Evolutionary conservation across 306 rosid genomes (phyloP).

Genomic region (Gillenia trifoliata): DNA sequence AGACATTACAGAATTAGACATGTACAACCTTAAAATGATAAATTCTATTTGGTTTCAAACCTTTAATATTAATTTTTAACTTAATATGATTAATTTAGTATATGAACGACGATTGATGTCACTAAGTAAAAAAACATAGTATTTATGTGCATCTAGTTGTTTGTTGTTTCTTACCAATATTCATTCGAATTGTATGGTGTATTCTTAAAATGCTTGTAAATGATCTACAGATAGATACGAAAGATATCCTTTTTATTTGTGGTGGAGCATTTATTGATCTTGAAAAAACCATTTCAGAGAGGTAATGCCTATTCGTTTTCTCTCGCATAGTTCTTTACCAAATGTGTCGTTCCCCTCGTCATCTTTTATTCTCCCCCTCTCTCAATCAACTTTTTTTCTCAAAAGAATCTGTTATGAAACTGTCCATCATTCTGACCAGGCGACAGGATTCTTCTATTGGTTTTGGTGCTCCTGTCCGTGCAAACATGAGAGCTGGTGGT

Average conservation of each 20-base stretch:
- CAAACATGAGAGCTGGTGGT: slow-evolving; percentile 75
- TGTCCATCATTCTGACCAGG: slow-evolving; percentile 37
- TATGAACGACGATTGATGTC: too few relatives aligned
- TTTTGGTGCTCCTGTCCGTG: slow-evolving; percentile 94
- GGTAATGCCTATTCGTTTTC: slow-evolving; percentile 41
- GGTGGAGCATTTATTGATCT: slow-evolving; percentile 98
- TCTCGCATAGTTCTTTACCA: background rate
- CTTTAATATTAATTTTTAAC: too few relatives aligned
- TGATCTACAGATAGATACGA: slow-evolving; percentile 78
- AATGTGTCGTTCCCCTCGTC: background rate
- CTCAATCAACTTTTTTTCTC: background rate
- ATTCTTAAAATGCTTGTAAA: slow-evolving; percentile 1
- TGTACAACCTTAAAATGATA: too few relatives aligned
- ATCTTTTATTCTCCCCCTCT: background rate
- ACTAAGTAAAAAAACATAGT: too few relatives aligned
- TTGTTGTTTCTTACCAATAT: background rate
- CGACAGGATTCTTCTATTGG: slow-evolving; percentile 98
- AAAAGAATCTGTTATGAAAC: slow-evolving; percentile 17
- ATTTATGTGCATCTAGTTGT: too few relatives aligned
- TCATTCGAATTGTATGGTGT: background rate
- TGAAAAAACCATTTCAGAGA: slow-evolving; percentile 95
- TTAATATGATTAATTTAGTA: too few relatives aligned
- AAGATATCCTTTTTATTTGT: slow-evolving; percentile 88
- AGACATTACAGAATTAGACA: too few relatives aligned
- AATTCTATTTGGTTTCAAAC: too few relatives aligned